Conservation (phyloP, 2,329 filamentous ascomycete genomes). For the Epichloe festucae region DNA sequence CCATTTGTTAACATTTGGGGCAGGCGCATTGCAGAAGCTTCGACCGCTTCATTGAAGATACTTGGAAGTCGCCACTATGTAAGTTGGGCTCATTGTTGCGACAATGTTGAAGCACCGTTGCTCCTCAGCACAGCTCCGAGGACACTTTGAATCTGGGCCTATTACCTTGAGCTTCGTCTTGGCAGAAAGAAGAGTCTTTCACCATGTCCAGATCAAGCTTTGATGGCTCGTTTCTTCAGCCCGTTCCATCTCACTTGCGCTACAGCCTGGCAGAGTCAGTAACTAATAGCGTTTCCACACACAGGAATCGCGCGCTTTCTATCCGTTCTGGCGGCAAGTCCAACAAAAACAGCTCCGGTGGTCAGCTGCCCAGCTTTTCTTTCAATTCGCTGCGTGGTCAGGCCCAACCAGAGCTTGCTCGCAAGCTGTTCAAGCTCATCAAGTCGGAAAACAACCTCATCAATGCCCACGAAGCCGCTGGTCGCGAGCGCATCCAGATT, state of each 20-base stretch:
- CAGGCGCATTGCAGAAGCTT: neutral
- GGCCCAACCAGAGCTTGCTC: slow-evolving; percentile 76
- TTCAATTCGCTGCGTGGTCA: slow-evolving; percentile 77
- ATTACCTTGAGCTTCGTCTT: neutral
- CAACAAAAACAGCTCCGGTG: slow-evolving; percentile 24
- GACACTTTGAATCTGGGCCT: neutral
- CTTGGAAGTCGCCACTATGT: slow-evolving; percentile 6
- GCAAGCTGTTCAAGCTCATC: slow-evolving; percentile 81
- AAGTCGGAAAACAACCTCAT: slow-evolving; percentile 91
- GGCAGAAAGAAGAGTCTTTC: neutral
- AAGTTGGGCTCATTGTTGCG: neutral
- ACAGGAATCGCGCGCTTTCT: slow-evolving; percentile 61
- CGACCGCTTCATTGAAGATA: slow-evolving; percentile 1
- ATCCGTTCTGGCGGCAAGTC: slow-evolving; percentile 54
- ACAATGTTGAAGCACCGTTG: neutral
- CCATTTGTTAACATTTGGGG: neutral
- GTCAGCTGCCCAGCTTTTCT: slow-evolving; percentile 55
- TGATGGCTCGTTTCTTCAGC: slow-evolving; percentile 15
- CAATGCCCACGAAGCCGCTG: slow-evolving; percentile 69
- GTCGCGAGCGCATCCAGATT: slow-evolving; percentile 70
- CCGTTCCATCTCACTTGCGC: slow-evolving; percentile 9
- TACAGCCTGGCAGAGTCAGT: slow-evolving; percentile 9
- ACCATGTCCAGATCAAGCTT: slow-evolving; percentile 21
- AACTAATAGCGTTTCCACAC: slow-evolving; percentile 15
- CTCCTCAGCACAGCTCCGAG: neutral